Evolutionary conservation across 371 early-diverging fungal species (phyloP), one percentile per base, ranked within the genome.

Genomic region (Circinella minor): DNA sequence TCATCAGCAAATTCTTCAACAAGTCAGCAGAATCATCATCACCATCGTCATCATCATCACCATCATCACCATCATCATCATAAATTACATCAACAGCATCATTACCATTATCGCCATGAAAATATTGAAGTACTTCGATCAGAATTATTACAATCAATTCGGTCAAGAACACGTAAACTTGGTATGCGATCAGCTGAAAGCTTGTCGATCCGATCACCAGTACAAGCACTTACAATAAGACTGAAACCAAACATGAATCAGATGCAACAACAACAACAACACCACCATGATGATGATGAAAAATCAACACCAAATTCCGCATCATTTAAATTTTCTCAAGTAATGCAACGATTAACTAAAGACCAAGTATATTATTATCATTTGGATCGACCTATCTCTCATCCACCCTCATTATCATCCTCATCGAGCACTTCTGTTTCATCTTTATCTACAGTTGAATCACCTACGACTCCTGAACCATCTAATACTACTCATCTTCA

Each of bases 341-440:
- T 79, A 5, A 70, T 81, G 14, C 79, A 81, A 27, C 74, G 82
- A 10, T 68, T 79, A n/a, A 60, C 78, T 3, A 73, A 71, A 55
- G 78, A 79, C 57, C 82, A 79, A 63, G 79, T 79, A 1, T 77
- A 79, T 61, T 74, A 77, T 61, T 81, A 79, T 60, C 82, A 79
- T 39, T 18, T 69, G n/a, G 39, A 63, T 20, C 61, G 69, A 18
- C 68, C 46, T 13, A n/a, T 20, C 3, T 71, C 74, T 17, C 70
- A 57, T 38, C 74, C 80, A 2, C 79, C 79, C 37, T 80, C 81
- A 4, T 69, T 77, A 13, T 73, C 74, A 4, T 75, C 69, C 34
- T 72, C 83, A 17, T 66, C 65, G 36, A 72, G 70, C 55, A 74
- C 75, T 3, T 74, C 76, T 10, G 68, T 67, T 6, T 72, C 79